These are phyloP conservation scores for Akanthomyces uredinophilus DNA, from an alignment of 2,329 filamentous ascomycete genomes.

Conservation along the genomic window DNA sequence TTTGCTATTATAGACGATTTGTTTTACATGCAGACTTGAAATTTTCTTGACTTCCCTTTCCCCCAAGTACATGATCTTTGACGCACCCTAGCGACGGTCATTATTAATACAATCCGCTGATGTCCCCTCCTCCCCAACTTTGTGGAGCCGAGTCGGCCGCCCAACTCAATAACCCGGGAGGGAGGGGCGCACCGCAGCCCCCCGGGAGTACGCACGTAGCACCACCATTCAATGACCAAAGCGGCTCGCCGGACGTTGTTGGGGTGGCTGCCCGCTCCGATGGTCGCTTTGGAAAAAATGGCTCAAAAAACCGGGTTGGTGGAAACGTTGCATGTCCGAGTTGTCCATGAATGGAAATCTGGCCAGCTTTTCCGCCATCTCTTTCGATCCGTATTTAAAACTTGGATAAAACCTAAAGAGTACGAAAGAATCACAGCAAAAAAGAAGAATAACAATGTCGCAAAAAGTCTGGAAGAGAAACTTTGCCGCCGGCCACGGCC, in stretches of 20 bases:
- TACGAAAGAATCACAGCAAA: neutral
- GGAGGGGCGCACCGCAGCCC: neutral
- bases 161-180: constrained; percentile 7
- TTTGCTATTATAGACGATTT: neutral
- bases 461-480: constrained; percentile 25
- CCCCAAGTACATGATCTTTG: neutral
- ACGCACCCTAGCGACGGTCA: neutral
- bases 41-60: neutral
- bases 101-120: neutral
- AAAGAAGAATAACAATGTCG: constrained; percentile 29
- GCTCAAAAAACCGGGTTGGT: constrained; percentile 6
- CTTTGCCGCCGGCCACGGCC: constrained; percentile 23
- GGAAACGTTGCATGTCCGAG: constrained; percentile 5
- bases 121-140: neutral
- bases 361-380: too few relatives aligned
- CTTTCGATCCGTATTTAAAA: too few relatives aligned
- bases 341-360: neutral
- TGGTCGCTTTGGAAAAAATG: neutral
- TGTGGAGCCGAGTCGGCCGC: neutral
- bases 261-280: neutral
- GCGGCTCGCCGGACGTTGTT: neutral
- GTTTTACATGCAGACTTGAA: neutral
- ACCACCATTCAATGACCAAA: neutral
- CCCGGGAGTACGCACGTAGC: neutral
- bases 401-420: neutral